These are phyloP conservation scores for Arthrobotrys sphaeroides DNA, from an alignment of 2,329 filamentous ascomycete genomes.

Conservation along the genomic window DNA sequence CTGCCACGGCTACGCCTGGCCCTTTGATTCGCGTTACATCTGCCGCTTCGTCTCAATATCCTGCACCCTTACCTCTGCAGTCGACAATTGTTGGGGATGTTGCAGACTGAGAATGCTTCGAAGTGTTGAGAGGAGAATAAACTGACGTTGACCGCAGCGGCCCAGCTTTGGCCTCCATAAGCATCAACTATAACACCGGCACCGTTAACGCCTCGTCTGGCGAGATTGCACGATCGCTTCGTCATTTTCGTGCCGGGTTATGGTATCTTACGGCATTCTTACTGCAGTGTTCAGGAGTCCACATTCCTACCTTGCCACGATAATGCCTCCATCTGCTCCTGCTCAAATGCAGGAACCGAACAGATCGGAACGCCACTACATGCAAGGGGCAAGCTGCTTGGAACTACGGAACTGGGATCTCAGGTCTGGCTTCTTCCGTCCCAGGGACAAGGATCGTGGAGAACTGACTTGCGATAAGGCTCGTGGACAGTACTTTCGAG, in stretches of 20 bases:
- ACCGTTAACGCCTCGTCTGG: background rate
- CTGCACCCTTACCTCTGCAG: no score
- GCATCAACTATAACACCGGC: background rate
- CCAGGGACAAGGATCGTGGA: conserved; percentile 16
- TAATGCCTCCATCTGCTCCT: conserved; percentile 7
- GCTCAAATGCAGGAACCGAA: conserved; percentile 20
- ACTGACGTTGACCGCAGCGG: no score
- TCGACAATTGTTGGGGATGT: conserved; percentile 22
- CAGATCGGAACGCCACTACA: conserved; percentile 11
- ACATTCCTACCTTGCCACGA: conserved; percentile 13
- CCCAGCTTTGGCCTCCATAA: conserved; percentile 7
- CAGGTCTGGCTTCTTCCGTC: conserved; percentile 14
- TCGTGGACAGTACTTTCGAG: background rate
- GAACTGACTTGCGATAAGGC: conserved; percentile 1
- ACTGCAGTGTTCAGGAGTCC: conserved; percentile 14
- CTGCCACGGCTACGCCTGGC: no score
- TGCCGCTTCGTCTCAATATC: background rate
- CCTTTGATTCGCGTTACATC: background rate
- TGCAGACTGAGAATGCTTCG: conserved; percentile 7
- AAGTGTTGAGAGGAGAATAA: conserved; percentile 12
- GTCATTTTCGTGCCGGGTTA: background rate
- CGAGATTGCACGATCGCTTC: background rate
- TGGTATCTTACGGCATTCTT: background rate
- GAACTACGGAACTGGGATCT: conserved; percentile 16
- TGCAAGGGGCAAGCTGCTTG: conserved; percentile 20